These are phyloP conservation scores for Colletotrichum liaoningense DNA, from an alignment of 2,329 filamentous ascomycete species.

Conservation along the genomic window DNA sequence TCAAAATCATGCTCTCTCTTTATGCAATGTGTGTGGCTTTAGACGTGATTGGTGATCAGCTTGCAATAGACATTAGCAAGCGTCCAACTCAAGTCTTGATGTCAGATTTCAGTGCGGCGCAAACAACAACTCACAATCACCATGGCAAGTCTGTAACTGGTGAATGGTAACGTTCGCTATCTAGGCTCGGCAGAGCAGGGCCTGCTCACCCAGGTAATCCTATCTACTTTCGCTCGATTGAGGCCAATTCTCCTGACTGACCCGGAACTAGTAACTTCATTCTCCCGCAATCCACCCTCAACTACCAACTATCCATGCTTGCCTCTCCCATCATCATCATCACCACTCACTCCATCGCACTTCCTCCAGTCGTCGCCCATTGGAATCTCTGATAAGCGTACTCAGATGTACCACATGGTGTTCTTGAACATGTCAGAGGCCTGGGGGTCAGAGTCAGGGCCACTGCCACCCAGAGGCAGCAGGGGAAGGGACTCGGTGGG, in stretches of 20 bases:
- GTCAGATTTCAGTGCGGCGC: neutral
- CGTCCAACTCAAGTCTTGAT: no score
- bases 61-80: no score
- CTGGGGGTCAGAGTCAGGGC: slow-evolving; percentile 35
- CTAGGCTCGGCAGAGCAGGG: neutral
- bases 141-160: neutral
- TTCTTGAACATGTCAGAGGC: slow-evolving; percentile 42
- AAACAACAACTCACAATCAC: neutral
- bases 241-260: slow-evolving; percentile 6
- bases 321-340: neutral
- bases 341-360: neutral
- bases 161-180: slow-evolving; percentile 28
- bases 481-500: slow-evolving; percentile 36
- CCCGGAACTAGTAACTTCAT: slow-evolving; percentile 28
- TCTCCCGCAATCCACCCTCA: neutral
- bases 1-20: no score
- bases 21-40: no score
- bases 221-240: slow-evolving; percentile 11
- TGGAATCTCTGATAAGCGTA: no score
- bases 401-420: slow-evolving; percentile 59
- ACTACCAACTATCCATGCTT: neutral
- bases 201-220: neutral
- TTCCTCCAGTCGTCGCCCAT: neutral
- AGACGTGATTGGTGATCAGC: no score
- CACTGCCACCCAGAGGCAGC: slow-evolving; percentile 38